Evolutionary conservation across 306 rosid genomes (phyloP).

Genomic region (Herpetospermum pedunculosum): DNA sequence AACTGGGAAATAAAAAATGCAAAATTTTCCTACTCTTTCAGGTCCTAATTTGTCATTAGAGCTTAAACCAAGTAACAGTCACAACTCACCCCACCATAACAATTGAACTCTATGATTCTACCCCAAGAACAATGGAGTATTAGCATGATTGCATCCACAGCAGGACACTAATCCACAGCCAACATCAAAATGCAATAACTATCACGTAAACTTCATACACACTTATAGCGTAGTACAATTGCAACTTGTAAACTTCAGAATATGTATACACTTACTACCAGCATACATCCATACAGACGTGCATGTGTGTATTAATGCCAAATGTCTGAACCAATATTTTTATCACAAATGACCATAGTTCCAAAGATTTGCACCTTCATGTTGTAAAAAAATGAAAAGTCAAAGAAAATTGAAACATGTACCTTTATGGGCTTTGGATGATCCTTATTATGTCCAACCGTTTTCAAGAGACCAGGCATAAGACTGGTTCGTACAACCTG

Average conservation of each 20-base stretch:
- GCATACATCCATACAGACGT: neutral
- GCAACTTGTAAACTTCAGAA: neutral
- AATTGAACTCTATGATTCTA: neutral
- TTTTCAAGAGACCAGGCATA: constrained; percentile 85
- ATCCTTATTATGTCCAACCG: constrained; percentile 82
- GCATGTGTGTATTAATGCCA: neutral
- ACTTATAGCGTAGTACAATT: neutral
- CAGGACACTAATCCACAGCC: neutral
- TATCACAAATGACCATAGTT: neutral
- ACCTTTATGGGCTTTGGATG: constrained; percentile 97
- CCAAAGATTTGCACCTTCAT: neutral
- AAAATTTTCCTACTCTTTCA: neutral
- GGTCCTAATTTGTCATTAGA: neutral
- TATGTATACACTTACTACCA: neutral
- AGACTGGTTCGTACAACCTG: constrained; percentile 75
- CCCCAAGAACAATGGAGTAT: neutral
- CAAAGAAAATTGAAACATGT: neutral
- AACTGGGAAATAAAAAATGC: neutral
- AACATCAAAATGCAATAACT: constrained; percentile 1
- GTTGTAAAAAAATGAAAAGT: neutral
- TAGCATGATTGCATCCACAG: neutral
- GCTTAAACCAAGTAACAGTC: neutral
- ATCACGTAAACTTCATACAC: neutral
- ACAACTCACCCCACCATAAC: neutral
- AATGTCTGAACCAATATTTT: neutral